Evolutionary conservation across 495 filamentous ascomycete species (phyloP).

Genomic region (Penicillium crystallinum): DNA sequence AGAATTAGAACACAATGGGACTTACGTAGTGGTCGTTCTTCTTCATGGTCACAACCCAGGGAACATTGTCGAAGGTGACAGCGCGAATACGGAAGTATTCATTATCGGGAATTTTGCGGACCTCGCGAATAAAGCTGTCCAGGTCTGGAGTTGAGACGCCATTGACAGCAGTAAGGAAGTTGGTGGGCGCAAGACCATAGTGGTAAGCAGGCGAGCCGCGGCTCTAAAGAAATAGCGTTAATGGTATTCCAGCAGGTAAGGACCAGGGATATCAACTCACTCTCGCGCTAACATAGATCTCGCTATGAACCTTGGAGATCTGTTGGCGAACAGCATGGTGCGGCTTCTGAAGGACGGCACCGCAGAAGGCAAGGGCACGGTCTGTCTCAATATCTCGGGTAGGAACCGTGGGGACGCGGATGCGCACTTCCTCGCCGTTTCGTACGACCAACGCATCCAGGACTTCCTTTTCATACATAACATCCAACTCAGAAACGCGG

Average conservation of each 20-base stretch:
- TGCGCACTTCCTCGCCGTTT: conserved; percentile 67
- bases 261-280: conserved; percentile 35
- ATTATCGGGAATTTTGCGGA: conserved; percentile 86
- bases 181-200: conserved; percentile 90
- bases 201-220: conserved; percentile 85
- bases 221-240: conserved; percentile 31
- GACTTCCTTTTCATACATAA: conserved; percentile 87
- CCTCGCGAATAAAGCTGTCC: conserved; percentile 69
- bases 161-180: conserved; percentile 96
- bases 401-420: conserved; percentile 79
- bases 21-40: conserved; percentile 95
- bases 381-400: conserved; percentile 91
- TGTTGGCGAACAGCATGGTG: conserved; percentile 97
- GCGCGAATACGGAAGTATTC: conserved; percentile 93
- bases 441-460: conserved; percentile 87
- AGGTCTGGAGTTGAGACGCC: conserved; percentile 76
- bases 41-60: conserved; percentile 98
- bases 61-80: conserved; percentile 95
- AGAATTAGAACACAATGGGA: not conserved
- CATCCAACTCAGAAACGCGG: conserved; percentile 82
- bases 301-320: conserved; percentile 91
- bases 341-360: conserved; percentile 85
- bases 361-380: conserved; percentile 88
- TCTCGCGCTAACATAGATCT: conserved; percentile 90
- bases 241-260: not conserved